Evolutionary conservation across 2,329 filamentous ascomycete genomes (phyloP), one percentile per base, ranked within the genome.

Genomic region (Fusarium sp.): DNA sequence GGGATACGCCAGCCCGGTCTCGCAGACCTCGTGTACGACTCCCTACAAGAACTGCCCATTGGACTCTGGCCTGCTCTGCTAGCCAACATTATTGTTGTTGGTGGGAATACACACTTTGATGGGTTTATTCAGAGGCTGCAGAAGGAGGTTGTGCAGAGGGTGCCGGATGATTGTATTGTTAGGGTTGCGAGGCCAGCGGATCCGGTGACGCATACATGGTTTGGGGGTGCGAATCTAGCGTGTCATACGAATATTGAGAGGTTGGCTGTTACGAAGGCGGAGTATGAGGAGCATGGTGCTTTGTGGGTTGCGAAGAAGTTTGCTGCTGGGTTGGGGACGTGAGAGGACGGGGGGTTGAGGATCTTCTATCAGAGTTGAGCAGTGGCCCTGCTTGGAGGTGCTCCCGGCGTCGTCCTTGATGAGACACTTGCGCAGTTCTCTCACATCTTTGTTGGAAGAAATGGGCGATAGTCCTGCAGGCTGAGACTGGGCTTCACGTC

Each of bases 221-320:
- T 90, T 18, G 96, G 96, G 22, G 96, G 92, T n/a, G 93, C 93
- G 28, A 89, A 90, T 66, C 85, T 98, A 63, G 94, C 94, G 2
- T 89, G 85, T 57, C 91, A 95, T 77, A 86, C 87, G 47, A 87
- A 93, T 44, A 85, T 97, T 58, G 88, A 91, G 68, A 87, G 88
- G 55, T 83, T 95, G 18, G 88, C 90, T 5, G 93, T 98, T n/a
- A 96, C 94, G 1, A 94, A 93, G 80, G 89, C 93, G 70, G 94
- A 99, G 79, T 99, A 99, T 81, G 90, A 96, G 58, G 96, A 99
- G 82, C 84, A 95, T 79, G 96, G 96, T 14, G 89, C 89, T 62
- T 85, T 84, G 3, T 96, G 94, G 93, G 87, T 93, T 30, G 90
- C 90, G 34, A 91, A 90, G 77, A 94, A 89, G 79, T 96, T 97